A percentile compares a stretch with the other conserved stretches of the same genome.
Conservation (phyloP, 1,139 yeast genomes). For the Taiozyma sp. region DNA sequence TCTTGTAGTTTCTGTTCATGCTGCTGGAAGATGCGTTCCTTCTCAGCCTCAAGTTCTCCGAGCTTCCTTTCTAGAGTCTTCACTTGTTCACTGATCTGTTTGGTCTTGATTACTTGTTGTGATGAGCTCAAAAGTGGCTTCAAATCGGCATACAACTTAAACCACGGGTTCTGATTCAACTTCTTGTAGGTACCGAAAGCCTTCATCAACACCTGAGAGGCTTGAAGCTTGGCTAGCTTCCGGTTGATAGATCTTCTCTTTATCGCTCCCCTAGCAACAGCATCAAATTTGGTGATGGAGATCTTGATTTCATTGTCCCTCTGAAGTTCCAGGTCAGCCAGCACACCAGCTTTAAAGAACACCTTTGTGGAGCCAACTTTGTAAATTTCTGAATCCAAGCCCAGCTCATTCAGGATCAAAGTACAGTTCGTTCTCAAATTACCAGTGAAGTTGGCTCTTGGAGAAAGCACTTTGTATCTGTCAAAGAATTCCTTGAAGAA, state of each 20-base stretch:
- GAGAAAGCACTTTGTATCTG: constrained; percentile 61
- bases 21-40: constrained; percentile 24
- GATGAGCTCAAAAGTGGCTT: constrained; percentile 76
- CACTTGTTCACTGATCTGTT: constrained; percentile 53
- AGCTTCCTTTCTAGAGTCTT: constrained; percentile 43
- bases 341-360: constrained; percentile 90
- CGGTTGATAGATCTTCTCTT: constrained; percentile 48
- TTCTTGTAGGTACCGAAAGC: constrained; percentile 53
- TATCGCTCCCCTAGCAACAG: constrained; percentile 59
- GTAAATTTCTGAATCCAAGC: constrained; percentile 58
- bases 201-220: constrained; percentile 62
- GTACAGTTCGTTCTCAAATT: constrained; percentile 62
- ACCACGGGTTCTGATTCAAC: constrained; percentile 72
- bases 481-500: constrained; percentile 74
- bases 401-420: constrained; percentile 53
- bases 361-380: constrained; percentile 78
- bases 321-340: constrained; percentile 77
- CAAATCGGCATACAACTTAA: constrained; percentile 60
- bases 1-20: constrained; percentile 32
- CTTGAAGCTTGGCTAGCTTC: constrained; percentile 56
- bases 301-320: constrained; percentile 61
- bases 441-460: constrained; percentile 39
- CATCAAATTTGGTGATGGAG: constrained; percentile 58
- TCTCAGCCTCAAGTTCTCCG: constrained; percentile 29
- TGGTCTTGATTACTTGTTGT: constrained; percentile 48